phyloP scores from a whole-genome alignment of 2,329 filamentous ascomycete species.

The Tothia fuscella region DNA sequence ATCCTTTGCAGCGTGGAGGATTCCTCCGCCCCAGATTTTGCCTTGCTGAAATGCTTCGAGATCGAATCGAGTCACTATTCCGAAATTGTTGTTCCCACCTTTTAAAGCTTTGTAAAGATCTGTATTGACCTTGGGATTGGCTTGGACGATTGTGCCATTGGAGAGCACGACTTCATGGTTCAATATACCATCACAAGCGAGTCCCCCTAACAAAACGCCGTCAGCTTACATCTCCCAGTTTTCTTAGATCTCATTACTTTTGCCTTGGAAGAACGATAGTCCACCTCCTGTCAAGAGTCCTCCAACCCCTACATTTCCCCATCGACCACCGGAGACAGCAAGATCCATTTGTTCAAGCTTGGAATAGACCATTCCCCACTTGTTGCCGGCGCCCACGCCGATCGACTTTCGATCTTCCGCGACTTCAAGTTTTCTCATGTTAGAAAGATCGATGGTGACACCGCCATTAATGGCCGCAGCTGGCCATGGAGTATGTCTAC shows the following conservation, averaged over 20 bases:
- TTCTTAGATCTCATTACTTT: not conserved
- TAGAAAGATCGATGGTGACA: slow-evolving; percentile 11
- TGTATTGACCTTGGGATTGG: slow-evolving; percentile 17
- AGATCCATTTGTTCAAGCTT: slow-evolving; percentile 6
- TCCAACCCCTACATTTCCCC: slow-evolving; percentile 24
- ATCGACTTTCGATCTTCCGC: slow-evolving; percentile 1
- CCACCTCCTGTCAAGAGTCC: slow-evolving; percentile 24
- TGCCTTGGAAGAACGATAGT: not conserved
- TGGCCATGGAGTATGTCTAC: slow-evolving; percentile 5
- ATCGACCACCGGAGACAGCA: slow-evolving; percentile 21
- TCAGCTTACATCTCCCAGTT: too few species aligned
- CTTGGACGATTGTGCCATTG: slow-evolving; percentile 22
- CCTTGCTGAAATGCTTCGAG: slow-evolving; percentile 9
- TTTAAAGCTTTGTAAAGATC: slow-evolving; percentile 24
- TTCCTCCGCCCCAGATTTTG: slow-evolving; percentile 3
- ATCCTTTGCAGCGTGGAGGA: not conserved
- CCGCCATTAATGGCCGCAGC: slow-evolving; percentile 9
- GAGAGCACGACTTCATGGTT: slow-evolving; percentile 27
- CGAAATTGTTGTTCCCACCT: slow-evolving; percentile 26
- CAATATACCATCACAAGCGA: slow-evolving; percentile 21
- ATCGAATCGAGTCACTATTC: slow-evolving; percentile 21
- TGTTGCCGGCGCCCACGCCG: not conserved
- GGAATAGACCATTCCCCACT: slow-evolving; percentile 12
- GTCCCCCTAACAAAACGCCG: too few species aligned
- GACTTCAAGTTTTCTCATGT: slow-evolving; percentile 6